Evolutionary conservation across 192 early-diverging fungal species (phyloP).

Genomic region (Thamnidium elegans): DNA sequence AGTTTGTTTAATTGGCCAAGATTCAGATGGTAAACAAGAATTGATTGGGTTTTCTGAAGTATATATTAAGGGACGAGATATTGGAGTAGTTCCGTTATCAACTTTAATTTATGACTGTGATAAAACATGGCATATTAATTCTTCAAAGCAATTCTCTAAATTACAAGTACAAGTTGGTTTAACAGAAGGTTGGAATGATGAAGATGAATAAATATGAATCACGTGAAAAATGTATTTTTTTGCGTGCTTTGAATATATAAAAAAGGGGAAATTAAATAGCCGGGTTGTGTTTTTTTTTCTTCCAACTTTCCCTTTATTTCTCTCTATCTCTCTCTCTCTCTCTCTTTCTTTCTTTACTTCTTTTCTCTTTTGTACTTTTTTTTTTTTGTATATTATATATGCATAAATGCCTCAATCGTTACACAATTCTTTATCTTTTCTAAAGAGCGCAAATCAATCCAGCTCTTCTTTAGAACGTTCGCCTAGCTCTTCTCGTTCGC

Average conservation of each 20-base stretch:
- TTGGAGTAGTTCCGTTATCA: neutral
- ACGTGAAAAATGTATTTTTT: too few species aligned
- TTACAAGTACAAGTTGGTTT: constrained; percentile 6
- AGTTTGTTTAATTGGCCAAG: constrained; percentile 4
- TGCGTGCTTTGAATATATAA: neutral
- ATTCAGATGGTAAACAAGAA: neutral
- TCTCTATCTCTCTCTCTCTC: constrained; percentile 7
- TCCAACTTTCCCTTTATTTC: neutral
- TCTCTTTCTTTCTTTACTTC: neutral
- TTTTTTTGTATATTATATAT: neutral
- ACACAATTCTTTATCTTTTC: constrained; percentile 7
- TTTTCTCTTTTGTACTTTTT: neutral
- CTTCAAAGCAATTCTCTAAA: constrained; percentile 6
- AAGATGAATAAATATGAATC: too few species aligned
- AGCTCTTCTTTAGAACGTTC: neutral
- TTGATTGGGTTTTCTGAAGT: neutral
- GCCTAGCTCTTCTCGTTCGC: neutral
- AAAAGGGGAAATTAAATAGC: too few species aligned
- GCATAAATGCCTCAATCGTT: constrained; percentile 12
- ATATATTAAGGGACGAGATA: neutral
- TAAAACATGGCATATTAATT: constrained; percentile 7
- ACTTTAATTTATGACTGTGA: constrained; percentile 6
- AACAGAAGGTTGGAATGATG: constrained; percentile 15
- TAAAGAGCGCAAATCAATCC: constrained; percentile 6
- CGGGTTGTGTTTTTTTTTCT: neutral